A percentile compares a stretch with the other conserved stretches of the same genome.
These are phyloP conservation scores for Pterocarpus macrocarpus DNA, from an alignment of 306 rosid genomes.

Conservation along the genomic window DNA sequence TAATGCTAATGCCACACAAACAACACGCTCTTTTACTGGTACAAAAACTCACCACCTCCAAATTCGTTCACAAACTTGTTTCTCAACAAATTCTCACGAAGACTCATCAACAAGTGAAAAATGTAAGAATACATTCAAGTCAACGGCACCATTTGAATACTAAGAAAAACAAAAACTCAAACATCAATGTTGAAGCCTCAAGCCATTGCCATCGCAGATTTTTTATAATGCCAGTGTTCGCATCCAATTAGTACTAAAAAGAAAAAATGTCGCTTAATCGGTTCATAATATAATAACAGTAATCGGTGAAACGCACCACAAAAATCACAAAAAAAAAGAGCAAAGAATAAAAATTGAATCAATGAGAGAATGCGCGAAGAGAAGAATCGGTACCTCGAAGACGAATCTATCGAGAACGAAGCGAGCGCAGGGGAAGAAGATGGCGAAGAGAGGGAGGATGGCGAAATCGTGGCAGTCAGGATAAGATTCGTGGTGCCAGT, in stretches of 20 bases:
- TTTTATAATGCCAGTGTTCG: background rate
- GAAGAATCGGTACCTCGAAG: slow-evolving; percentile 75
- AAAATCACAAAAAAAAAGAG: background rate
- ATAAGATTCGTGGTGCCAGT: slow-evolving; percentile 85
- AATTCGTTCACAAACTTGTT: background rate
- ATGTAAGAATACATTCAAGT: background rate
- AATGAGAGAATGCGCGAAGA: background rate
- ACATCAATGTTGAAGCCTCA: background rate
- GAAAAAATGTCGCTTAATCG: too few species aligned
- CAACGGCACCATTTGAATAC: background rate
- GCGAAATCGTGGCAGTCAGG: slow-evolving; percentile 77
- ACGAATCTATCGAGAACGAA: slow-evolving; percentile 82
- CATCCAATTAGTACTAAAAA: background rate
- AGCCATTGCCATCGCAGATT: background rate
- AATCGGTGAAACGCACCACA: background rate
- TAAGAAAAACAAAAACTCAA: background rate
- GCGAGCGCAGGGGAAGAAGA: slow-evolving; percentile 82
- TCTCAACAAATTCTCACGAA: slow-evolving; percentile 8
- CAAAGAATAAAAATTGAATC: background rate
- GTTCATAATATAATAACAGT: too few species aligned
- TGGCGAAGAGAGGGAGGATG: slow-evolving; percentile 71
- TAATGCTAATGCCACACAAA: background rate
- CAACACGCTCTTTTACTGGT: background rate
- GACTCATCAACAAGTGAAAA: slow-evolving; percentile 5
- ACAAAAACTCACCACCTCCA: background rate